phyloP scores from a whole-genome alignment of 2,329 filamentous ascomycete species.

The Hypocreales sp. region DNA sequence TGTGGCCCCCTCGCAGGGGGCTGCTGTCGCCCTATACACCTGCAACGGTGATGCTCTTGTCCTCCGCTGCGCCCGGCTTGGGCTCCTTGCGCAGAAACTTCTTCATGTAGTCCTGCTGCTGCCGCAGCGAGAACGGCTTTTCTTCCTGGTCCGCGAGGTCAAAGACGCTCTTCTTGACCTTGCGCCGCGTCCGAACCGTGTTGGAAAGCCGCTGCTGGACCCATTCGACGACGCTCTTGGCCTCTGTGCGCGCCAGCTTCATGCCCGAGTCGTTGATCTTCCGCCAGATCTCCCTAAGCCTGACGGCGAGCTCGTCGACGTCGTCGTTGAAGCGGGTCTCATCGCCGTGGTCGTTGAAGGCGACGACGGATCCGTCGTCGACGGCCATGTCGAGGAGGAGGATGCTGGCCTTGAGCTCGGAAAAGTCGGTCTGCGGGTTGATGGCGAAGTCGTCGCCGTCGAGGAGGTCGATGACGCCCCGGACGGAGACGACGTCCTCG shows the following conservation, averaged over 20 bases:
- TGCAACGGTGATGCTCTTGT: too few species aligned
- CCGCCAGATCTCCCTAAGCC: constrained; percentile 40
- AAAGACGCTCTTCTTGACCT: constrained; percentile 36
- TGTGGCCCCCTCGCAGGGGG: too few species aligned
- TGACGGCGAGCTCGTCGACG: constrained; percentile 49
- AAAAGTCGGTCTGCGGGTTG: constrained; percentile 47
- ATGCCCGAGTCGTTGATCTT: constrained; percentile 63
- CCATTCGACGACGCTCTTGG: constrained; percentile 61
- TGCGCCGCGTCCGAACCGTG: constrained; percentile 50
- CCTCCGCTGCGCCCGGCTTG: too few species aligned
- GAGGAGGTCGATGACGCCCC: constrained; percentile 30
- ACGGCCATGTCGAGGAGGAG: constrained; percentile 60
- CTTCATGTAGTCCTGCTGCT: constrained; percentile 35
- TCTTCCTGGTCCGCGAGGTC: constrained; percentile 19
- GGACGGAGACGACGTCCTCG: constrained; percentile 24
- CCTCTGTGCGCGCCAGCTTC: constrained; percentile 55
- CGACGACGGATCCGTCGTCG: constrained; percentile 36
- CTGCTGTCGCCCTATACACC: too few species aligned
- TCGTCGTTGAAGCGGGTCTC: constrained; percentile 47
- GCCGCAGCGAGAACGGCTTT: constrained; percentile 23
- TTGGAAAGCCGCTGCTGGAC: constrained; percentile 60
- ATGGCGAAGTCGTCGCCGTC: constrained; percentile 33
- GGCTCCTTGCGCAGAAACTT: constrained; percentile 23
- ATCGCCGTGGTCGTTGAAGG: constrained; percentile 12
- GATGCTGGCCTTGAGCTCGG: constrained; percentile 47